phyloP scores from a whole-genome alignment of 1,284 basidiomycete genomes.

The Schizophyllum amplum region DNA sequence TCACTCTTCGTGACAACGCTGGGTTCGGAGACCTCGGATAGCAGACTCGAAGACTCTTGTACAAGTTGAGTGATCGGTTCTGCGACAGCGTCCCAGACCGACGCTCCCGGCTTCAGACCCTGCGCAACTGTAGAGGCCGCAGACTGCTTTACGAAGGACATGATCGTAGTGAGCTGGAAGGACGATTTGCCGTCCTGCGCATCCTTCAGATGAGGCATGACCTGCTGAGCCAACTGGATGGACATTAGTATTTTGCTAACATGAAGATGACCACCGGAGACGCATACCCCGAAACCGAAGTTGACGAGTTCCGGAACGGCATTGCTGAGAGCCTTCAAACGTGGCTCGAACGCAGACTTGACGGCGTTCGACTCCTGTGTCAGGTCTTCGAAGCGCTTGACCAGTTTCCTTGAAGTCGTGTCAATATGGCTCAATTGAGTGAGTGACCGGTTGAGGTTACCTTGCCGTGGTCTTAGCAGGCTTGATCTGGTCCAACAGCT shows the following conservation, averaged over 20 bases:
- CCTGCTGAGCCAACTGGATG: slow-evolving; percentile 73
- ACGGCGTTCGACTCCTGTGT: slow-evolving; percentile 65
- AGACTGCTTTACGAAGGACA: slow-evolving; percentile 67
- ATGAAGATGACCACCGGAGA: slow-evolving; percentile 5
- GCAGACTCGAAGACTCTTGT: slow-evolving; percentile 59
- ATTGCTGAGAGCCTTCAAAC: slow-evolving; percentile 64
- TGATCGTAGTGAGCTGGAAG: slow-evolving; percentile 67
- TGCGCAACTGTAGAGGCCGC: slow-evolving; percentile 66
- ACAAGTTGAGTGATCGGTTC: slow-evolving; percentile 63
- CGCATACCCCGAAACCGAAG: slow-evolving; percentile 81
- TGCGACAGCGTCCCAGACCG: slow-evolving; percentile 73
- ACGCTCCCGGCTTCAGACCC: slow-evolving; percentile 50
- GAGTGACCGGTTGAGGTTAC: slow-evolving; percentile 33
- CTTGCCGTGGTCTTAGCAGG: slow-evolving; percentile 74
- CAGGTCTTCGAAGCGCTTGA: slow-evolving; percentile 77
- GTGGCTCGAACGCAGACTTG: slow-evolving; percentile 59
- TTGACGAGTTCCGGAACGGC: slow-evolving; percentile 78
- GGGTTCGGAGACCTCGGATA: slow-evolving; percentile 67
- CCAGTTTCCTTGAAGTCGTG: slow-evolving; percentile 60
- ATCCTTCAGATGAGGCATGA: slow-evolving; percentile 73
- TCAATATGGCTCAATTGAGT: background rate
- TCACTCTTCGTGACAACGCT: slow-evolving; percentile 75
- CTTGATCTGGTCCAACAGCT: slow-evolving; percentile 73
- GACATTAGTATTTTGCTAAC: background rate
- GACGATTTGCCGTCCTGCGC: slow-evolving; percentile 68